Evolutionary conservation across 805 yeast species (phyloP).

Genomic region (Kockiozyma suomiensis): DNA sequence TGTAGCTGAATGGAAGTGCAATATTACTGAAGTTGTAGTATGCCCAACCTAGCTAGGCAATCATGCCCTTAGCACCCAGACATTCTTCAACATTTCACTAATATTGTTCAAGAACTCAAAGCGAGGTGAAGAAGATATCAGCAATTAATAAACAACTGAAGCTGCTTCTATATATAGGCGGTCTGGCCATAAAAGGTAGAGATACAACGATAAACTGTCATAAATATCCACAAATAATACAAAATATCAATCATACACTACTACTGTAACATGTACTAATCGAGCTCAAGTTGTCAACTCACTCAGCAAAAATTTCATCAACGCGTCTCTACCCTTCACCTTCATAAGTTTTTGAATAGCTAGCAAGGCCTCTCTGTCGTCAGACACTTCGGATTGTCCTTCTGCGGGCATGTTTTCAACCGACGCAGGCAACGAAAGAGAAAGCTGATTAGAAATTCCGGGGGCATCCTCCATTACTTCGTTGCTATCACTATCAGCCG

Average conservation of each 20-base stretch:
- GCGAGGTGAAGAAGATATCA: too few relatives aligned
- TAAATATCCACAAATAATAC: not conserved
- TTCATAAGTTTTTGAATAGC: slow-evolving; percentile 64
- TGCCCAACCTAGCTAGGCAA: too few relatives aligned
- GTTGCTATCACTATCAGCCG: not conserved
- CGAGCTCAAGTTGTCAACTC: not conserved
- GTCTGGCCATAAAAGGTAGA: too few relatives aligned
- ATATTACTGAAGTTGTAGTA: too few relatives aligned
- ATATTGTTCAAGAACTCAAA: too few relatives aligned
- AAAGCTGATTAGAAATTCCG: not conserved
- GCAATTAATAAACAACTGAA: too few relatives aligned
- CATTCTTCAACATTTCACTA: too few relatives aligned
- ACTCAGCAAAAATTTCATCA: slow-evolving; percentile 56
- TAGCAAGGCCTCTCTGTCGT: slow-evolving; percentile 49
- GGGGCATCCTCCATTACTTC: slow-evolving; percentile 3
- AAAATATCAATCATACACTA: not conserved
- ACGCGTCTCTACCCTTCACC: slow-evolving; percentile 67
- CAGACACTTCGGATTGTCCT: not conserved
- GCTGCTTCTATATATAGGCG: too few relatives aligned
- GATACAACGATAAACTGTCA: not conserved
- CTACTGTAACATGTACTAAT: not conserved
- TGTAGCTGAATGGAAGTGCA: too few relatives aligned
- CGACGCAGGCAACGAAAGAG: not conserved
- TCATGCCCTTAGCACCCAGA: too few relatives aligned
- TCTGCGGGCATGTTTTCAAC: not conserved